Evolutionary conservation across 192 early-diverging fungal genomes (phyloP).

Genomic region (Neocallimastix lanati): DNA sequence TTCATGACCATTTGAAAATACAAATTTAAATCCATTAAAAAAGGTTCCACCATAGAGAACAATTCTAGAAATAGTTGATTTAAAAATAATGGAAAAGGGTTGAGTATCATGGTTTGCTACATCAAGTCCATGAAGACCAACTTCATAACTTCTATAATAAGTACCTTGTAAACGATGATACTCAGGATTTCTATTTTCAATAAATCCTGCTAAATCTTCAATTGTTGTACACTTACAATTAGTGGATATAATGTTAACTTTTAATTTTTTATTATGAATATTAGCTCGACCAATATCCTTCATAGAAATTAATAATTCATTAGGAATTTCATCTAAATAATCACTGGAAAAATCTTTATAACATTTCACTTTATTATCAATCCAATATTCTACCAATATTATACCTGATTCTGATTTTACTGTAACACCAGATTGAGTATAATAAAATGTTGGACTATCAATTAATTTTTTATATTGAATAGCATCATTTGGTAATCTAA

Average conservation of each 20-base stretch:
- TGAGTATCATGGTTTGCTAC: conserved; percentile 10
- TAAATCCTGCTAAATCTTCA: background rate
- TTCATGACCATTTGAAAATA: conserved; percentile 19
- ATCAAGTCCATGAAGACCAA: background rate
- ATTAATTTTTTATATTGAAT: background rate
- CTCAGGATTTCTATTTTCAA: background rate
- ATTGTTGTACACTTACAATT: background rate
- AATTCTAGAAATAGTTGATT: background rate
- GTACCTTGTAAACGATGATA: conserved; percentile 1
- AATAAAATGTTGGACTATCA: conserved; percentile 3
- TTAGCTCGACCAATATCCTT: background rate
- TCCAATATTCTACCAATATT: conserved; percentile 33
- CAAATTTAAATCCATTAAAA: conserved; percentile 27
- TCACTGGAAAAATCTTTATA: conserved; percentile 33
- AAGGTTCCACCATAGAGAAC: conserved; percentile 9
- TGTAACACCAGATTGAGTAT: conserved; percentile 14
- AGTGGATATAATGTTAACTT: background rate
- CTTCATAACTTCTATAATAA: background rate
- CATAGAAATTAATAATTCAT: background rate
- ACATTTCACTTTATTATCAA: conserved; percentile 17
- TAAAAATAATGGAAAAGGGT: background rate
- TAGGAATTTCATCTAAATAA: conserved; percentile 7
- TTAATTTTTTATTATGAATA: background rate
- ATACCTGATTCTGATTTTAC: conserved; percentile 20
- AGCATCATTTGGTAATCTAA: conserved; percentile 28